These are phyloP conservation scores for Crocinoboletus sp. DNA, from an alignment of 1,284 basidiomycete species.

Conservation along the genomic window DNA sequence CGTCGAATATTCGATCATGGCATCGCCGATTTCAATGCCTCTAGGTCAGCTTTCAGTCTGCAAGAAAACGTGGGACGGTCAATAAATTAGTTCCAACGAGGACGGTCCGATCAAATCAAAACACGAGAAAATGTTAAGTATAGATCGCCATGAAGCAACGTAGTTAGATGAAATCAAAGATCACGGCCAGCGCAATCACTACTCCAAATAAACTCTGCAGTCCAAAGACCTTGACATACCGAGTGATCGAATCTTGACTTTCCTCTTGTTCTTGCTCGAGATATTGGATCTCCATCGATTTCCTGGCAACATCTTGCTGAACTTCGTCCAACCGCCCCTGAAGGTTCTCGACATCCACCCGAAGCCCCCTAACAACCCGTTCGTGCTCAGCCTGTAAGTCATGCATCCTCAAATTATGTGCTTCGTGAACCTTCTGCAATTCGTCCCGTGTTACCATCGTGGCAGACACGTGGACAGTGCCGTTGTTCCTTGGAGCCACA, in stretches of 20 bases:
- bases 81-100: constrained; percentile 35
- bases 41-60: constrained; percentile 66
- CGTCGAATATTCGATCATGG: constrained; percentile 17
- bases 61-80: constrained; percentile 28
- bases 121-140: constrained; percentile 22
- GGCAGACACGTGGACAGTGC: constrained; percentile 39
- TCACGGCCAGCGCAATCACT: constrained; percentile 50
- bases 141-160: constrained; percentile 14
- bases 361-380: constrained; percentile 52
- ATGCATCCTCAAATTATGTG: constrained; percentile 75
- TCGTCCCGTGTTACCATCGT: constrained; percentile 67
- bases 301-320: constrained; percentile 57
- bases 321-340: constrained; percentile 51
- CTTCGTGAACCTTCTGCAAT: constrained; percentile 68
- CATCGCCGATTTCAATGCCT: constrained; percentile 33
- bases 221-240: constrained; percentile 65
- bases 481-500: constrained; percentile 52
- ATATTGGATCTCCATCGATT: constrained; percentile 74
- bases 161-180: constrained; percentile 47
- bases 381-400: constrained; percentile 73
- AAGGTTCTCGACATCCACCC: constrained; percentile 58
- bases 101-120: constrained; percentile 11
- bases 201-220: constrained; percentile 54
- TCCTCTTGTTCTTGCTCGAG: constrained; percentile 76
- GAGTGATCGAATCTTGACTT: constrained; percentile 63